Base-by-base conservation (phyloP, 805 yeast species). In the Candida nitratophila region DNA sequence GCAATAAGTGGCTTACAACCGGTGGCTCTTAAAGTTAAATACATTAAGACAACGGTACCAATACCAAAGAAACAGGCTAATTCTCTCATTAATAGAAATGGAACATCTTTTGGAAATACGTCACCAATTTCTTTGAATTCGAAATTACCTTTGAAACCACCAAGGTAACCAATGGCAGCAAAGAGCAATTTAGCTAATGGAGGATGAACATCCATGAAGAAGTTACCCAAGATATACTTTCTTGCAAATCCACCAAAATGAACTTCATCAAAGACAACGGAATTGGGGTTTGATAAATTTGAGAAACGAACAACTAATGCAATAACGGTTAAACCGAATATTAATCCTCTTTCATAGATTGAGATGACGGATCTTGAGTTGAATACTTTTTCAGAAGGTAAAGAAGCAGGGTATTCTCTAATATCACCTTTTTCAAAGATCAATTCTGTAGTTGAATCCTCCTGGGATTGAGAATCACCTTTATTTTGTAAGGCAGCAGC, bases 211-310 rank as follows among this genome's bases (percentile, higher is more conserved):
- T 86, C 95, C 84, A 86, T 81, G 66, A 86, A 86, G 60, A 73
- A 86, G 16, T 66, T 66, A 36, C 89, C 86, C 47, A 70, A 65
- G 45, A 85, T 81, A 69, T 90, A 93, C 66, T 91, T 86, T 48
- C 83, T 74, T 17, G 99, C 96, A 66, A 91, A 93, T n/a, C 95
- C 95, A 45, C 99, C 99, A 56, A 93, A 93, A 64, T 93, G 99
- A 43, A 91, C 98, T 66, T 91, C 99, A 66, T 93, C 99, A 55
- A 93, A 93, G 24, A 93, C 98, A 39, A 93, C 98, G 26, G 90
- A 79, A 54, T 79, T 65, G 34, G 99, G 99, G 49, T 66, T 58
- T 24, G 74, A 68, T 46, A 93, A 68, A 43, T 74, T 68, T 51
- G 71, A 68, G 43, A 84, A 69, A 53, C 99, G 79, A 41, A 87